A percentile compares a stretch with the other conserved stretches of the same genome.
phyloP scores from a whole-genome alignment of 345 rosid genomes.

The Eucalyptus curtisii region DNA sequence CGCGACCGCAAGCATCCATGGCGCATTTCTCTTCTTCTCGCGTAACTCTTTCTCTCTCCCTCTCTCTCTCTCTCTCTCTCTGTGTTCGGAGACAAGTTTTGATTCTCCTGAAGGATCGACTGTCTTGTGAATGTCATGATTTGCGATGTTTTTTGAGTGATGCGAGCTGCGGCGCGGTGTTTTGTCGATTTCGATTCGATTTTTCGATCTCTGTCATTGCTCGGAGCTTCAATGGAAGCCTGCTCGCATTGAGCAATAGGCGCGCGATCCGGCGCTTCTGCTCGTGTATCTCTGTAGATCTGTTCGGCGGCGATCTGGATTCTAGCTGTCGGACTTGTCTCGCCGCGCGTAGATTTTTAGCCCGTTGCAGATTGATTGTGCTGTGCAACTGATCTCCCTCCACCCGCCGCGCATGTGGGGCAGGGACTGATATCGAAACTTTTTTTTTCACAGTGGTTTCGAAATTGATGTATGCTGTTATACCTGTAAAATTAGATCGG shows the following conservation, averaged over 20 bases:
- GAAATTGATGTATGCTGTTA: not conserved
- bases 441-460: not conserved
- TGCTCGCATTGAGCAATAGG: not conserved
- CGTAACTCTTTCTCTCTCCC: not conserved
- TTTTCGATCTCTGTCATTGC: not conserved
- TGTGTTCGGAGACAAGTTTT: not conserved
- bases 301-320: not conserved
- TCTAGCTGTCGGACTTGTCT: not conserved
- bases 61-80: not conserved
- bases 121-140: not conserved
- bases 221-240: not conserved
- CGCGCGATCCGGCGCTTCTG: not conserved
- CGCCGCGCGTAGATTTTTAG: not conserved
- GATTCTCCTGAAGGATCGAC: not conserved
- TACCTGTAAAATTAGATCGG: not conserved
- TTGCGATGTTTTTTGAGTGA: not conserved
- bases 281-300: not conserved
- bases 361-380: not conserved
- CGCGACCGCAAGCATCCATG: not conserved
- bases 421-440: not conserved
- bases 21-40: constrained; percentile 4
- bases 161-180: not conserved
- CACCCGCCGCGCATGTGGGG: not conserved
- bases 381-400: not conserved
- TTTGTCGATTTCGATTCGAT: not conserved